These are phyloP conservation scores for Hordeum pubiflorum DNA, from an alignment of 202 grass and related monocot species.

Conservation along the genomic window DNA sequence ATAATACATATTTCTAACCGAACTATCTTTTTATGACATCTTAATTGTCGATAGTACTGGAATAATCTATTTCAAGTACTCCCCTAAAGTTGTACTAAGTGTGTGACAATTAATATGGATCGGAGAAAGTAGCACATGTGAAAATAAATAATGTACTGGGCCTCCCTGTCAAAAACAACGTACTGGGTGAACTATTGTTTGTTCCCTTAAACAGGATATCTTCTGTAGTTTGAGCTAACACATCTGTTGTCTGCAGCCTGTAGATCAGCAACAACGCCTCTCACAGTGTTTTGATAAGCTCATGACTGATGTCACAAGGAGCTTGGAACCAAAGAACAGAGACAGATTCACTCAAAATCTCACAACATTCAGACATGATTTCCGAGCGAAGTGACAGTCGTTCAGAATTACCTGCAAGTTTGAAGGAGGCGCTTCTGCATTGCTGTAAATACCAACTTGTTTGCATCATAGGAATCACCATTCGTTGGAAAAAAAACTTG, in stretches of 20 bases:
- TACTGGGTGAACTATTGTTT: neutral
- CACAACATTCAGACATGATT: conserved; percentile 81
- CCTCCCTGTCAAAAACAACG: neutral
- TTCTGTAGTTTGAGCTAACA: conserved; percentile 21
- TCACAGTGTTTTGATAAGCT: conserved; percentile 91
- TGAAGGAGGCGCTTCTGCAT: conserved; percentile 22
- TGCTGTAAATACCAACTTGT: conserved; percentile 43
- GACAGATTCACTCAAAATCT: conserved; percentile 99
- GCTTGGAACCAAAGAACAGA: conserved; percentile 90
- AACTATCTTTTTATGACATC: neutral
- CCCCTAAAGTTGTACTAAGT: no score
- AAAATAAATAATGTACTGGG: conserved; percentile 1
- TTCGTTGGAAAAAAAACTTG: neutral
- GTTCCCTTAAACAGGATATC: neutral
- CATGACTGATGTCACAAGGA: conserved; percentile 86
- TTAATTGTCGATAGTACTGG: neutral
- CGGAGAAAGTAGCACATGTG: neutral
- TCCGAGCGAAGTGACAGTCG: conserved; percentile 63
- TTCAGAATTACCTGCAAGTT: conserved; percentile 1
- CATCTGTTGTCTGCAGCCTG: conserved; percentile 47
- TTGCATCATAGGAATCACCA: conserved; percentile 31
- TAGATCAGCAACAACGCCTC: conserved; percentile 78
- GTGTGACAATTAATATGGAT: no score
- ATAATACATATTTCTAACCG: neutral
- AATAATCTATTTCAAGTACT: neutral